Evolutionary conservation across 2,329 filamentous ascomycete genomes (phyloP), one percentile per base, ranked within the genome.

Genomic region (Botrytis fabae): DNA sequence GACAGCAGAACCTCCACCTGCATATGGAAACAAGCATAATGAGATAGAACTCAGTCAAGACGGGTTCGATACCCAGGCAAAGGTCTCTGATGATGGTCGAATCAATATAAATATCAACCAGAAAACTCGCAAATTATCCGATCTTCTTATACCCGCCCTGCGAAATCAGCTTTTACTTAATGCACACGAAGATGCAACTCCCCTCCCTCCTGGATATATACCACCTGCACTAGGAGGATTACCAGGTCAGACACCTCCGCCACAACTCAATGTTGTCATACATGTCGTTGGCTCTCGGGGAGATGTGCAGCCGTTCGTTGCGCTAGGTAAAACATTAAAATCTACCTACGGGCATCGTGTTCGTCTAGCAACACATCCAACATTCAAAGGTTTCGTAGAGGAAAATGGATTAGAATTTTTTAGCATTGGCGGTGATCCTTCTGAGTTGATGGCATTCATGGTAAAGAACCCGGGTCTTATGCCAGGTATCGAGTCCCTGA

Each of bases 381-480:
- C 86, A 2, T 95, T 95, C 77, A 85, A 89, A 76, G 81, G 84
- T 0, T 93, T 94, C 76, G 89, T 94, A 5, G 86, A 90, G 74
- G 88, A 92, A 70, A 90, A 90, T 79, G 91, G 86, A 0, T 85
- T 95, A 22, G 92, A 94, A 78, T 95, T 94, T 81, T 94, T 92
- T 81, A 88, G 83, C 75, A 92, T 94, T 69, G 91, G 92, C n/a
- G 92, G 92, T 4, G 91, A 94, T 79, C 92, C 92, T 1, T 87
- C 90, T 1, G 88, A 92, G 78, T 84, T 94, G 61, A 94, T 94
- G 92, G 93, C 93, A 4, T 97, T 95, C 78, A 97, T 97, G 93
- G 93, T 96, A 63, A 95, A 95, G 82, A 92, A 96, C 77, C 93
- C 94, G 0, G 93, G 93, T 0, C 84, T 97, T 46, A 93, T 97